Base-by-base conservation (phyloP, 345 rosid species). In the Pistacia vera region DNA sequence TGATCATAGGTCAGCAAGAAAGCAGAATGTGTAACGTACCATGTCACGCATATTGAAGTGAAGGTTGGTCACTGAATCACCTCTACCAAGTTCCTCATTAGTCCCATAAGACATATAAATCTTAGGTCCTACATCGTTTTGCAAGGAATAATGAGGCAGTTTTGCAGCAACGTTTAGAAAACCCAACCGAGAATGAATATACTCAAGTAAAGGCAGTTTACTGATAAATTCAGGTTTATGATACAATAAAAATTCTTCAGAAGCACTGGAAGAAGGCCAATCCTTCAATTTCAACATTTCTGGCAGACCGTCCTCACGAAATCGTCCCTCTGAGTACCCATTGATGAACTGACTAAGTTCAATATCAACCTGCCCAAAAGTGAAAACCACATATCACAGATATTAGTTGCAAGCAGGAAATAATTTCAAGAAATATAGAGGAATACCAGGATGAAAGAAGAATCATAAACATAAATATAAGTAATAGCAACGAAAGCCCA, bases 131-230 rank as follows among this genome's bases (percentile, higher is more conserved):
- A 85, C 88, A 83, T 97, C 99, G 78, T 89, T 94, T 82, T 97
- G 98, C 84, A 94, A 83, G 63, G 97, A 91, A 85, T 91, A 94
- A 85, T 94, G 93, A 73, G 99, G 99, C 85, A 94, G 80, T 83
- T 94, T 94, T 74, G 97, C 98, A 13, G 98, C 97, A 70, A 94
- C 94, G 79, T 97, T 97, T 78, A 97, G 87, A 81, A 97, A 88
- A 78, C 99, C 99, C 91, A 91, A 82, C 70, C 90, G 89, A 54
- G 99, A 90, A 83, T 97, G 97, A 49, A 91, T 91, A 85, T 87
- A 94, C 87, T 94, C 97, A n/a, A 91, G 95, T 61, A 94, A 81
- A n/a, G 98, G 99, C 82, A 97, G 82, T 85, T 88, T 88, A 85
- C 86, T 88, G 73, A 97, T 86, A 79, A 91, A 94, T 70, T 97